Evolutionary conservation across 441 rosid genomes (phyloP).

Genomic region (Lepidium campestre): DNA sequence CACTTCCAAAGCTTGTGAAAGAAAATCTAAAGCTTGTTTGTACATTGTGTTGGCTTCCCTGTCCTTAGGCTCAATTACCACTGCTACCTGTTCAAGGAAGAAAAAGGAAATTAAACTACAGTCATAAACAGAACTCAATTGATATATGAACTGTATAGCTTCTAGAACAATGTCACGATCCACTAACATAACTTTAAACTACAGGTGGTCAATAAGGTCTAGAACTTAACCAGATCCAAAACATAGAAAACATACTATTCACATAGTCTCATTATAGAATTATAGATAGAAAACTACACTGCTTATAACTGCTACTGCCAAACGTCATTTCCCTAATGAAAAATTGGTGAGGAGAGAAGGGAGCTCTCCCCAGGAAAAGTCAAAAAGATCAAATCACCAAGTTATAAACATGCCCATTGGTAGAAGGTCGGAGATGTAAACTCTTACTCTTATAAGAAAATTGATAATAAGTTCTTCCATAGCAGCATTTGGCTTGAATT

Average conservation of each 20-base stretch:
- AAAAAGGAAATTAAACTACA: slow-evolving; percentile 9
- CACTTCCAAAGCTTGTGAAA: slow-evolving; percentile 95
- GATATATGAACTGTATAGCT: not conserved
- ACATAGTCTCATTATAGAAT: not conserved
- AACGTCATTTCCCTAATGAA: not conserved
- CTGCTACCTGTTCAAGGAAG: slow-evolving; percentile 65
- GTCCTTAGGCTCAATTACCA: slow-evolving; percentile 98
- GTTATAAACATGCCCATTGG: slow-evolving; percentile 3
- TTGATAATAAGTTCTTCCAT: slow-evolving; percentile 99
- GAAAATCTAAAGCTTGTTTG: slow-evolving; percentile 86
- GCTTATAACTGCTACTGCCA: not conserved
- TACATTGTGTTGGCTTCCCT: slow-evolving; percentile 91
- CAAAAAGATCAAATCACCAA: not conserved
- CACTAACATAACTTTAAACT: slow-evolving; percentile 6
- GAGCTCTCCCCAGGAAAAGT: not conserved
- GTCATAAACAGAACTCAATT: slow-evolving; percentile 1
- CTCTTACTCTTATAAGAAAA: slow-evolving; percentile 90
- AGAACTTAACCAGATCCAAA: slow-evolving; percentile 5
- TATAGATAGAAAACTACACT: not conserved
- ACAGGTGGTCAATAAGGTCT: not conserved
- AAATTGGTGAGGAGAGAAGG: not conserved
- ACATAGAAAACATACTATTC: not conserved
- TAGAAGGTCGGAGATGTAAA: slow-evolving; percentile 20
- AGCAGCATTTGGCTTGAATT: slow-evolving; percentile 99
- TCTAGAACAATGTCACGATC: not conserved